Evolutionary conservation across 1,284 basidiomycete genomes (phyloP), one percentile per base, ranked within the genome.

Genomic region (Cerioporus squamosus): DNA sequence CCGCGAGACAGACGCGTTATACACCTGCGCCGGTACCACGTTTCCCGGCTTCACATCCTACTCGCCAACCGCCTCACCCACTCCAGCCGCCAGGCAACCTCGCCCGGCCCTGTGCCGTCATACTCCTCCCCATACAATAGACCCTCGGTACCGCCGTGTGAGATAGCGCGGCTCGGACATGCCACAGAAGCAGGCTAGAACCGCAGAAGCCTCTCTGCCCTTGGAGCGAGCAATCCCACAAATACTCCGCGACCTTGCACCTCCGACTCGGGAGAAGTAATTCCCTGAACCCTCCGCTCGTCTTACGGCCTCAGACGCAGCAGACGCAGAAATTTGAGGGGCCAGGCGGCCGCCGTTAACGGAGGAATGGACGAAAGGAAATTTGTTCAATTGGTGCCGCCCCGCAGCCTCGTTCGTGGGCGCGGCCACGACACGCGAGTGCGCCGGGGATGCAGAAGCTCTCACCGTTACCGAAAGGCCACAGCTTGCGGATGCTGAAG

Each of bases 21-120:
- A 14, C 33, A 36, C 3, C 33, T 15, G 33, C 33, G 33, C 42
- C n/a, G 18, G n/a, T 26, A 8, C 18, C 51, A 42, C 20, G 18
- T 39, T 24, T 26, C 14, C 24, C 42, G 51, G 29, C 42, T 20
- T 23, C 17, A 44, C 22, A 15, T 9, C 23, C 44, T 26, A 31
- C 44, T 18, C 42, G 26, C 26, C 17, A 47, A 23, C 39, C 47
- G 22, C 15, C 36, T n/a, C 20, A 49, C 33, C 33, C 20, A 39
- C 33, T 20, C 33, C 36, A 31, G 23, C 22, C 47, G 26, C 15
- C 33, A 38, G 47, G 47, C 48, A 50, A 50, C 48, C 17, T 46
- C 39, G 36, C 33, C 33, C 46, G 33, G 14, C 36, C 49, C 49
- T 51, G 39, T 51, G 49, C 49, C 49, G 38, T 51, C 49, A 51